Base-by-base conservation (phyloP, 805 yeast species). In the Schizosaccharomyces pombe region DNA sequence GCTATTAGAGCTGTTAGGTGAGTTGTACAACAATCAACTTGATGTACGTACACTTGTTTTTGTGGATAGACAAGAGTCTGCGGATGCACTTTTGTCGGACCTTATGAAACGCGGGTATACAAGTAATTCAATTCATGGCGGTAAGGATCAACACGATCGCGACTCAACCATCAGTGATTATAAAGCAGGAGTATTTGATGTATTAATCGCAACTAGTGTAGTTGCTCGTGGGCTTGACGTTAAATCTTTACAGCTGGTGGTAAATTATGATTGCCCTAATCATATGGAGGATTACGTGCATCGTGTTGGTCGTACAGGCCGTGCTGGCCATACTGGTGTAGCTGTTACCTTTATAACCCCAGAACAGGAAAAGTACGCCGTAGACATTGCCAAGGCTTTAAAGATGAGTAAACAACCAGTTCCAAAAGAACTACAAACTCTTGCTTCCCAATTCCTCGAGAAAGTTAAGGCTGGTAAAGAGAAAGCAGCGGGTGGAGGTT, bases 161-260 rank as follows among this genome's bases (percentile, higher is more conserved):
- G 82, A 81, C 51, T 68, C 74, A 24, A 85, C 87, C 1, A 75
- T 91, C 40, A 70, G 73, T 12, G 84, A 78, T 53, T 91, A 89
- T 65, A 74, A 75, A 56, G 69, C 64, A 5, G 81, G 85, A 12
- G 70, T 72, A 0, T 67, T 77, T 55, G 64, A 70, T 22, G 76
- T 86, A 1, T 68, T 91, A 52, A 76, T 91, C 29, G 95, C 96
- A 5, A 91, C 98, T 0, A 91, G 95, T 1, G 82, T 91, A 28
- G 85, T 96, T 2, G 95, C 98, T 0, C 72, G 98, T 58, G 98
- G 98, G 0, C 69, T 91, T 26, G 96, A 91, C 66, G 95, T 91
- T n/a, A 82, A 85, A 54, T 81, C 79, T 24, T 73, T 89, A 28
- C 78, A 78, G 56, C 65, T 87, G 47, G 97, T 91, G 1, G 70